Evolutionary conservation across 192 early-diverging fungal genomes (phyloP).

Genomic region (Oehlia diaphana): DNA sequence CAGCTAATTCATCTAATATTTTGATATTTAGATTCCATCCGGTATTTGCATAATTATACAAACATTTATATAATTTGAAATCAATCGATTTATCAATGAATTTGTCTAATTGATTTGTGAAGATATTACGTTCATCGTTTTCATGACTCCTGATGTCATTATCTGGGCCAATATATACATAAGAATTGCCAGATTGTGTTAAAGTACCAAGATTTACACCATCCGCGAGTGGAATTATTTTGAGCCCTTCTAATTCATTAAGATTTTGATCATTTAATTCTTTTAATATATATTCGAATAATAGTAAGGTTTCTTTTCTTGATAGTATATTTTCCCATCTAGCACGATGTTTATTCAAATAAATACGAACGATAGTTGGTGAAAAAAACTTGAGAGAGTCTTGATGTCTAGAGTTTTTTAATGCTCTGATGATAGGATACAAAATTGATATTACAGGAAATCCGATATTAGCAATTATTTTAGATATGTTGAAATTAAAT

Average conservation of each 20-base stretch:
- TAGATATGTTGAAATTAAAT: background rate
- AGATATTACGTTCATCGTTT: background rate
- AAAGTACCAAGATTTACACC: background rate
- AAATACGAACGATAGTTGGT: background rate
- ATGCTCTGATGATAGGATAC: background rate
- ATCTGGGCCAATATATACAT: constrained; percentile 4
- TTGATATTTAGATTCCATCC: constrained; percentile 5
- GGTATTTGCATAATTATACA: background rate
- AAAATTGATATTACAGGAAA: background rate
- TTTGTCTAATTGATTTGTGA: background rate
- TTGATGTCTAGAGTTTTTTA: background rate
- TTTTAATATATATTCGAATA: background rate
- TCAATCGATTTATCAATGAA: constrained; percentile 8
- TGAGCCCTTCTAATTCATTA: background rate
- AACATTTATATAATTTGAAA: background rate
- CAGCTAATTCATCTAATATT: background rate
- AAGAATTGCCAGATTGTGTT: background rate
- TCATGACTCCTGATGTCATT: too few relatives aligned
- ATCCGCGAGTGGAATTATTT: constrained; percentile 9
- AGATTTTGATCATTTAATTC: background rate
- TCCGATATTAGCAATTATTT: background rate
- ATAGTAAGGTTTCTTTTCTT: background rate
- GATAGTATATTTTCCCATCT: background rate
- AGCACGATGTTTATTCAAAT: background rate
- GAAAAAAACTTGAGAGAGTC: background rate